Conservation (phyloP, 2,329 filamentous ascomycete genomes). For the Fusarium compactum region DNA sequence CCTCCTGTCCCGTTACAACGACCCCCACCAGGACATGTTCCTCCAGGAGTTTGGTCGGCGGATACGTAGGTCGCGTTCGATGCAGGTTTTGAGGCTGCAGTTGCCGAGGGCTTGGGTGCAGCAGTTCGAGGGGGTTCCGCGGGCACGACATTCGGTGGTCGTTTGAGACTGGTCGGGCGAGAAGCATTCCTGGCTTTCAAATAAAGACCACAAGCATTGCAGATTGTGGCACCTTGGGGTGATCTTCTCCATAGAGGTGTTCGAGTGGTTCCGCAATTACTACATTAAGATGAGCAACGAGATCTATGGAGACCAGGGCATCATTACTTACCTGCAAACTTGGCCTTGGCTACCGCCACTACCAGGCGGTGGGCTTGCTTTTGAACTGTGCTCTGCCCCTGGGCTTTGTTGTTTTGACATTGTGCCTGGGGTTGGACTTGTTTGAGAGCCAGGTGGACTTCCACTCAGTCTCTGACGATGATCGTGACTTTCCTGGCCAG, state of each 20-base stretch:
- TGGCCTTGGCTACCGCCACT: constrained; percentile 58
- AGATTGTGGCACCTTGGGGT: constrained; percentile 92
- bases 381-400: constrained; percentile 40
- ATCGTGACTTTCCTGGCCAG: constrained; percentile 40
- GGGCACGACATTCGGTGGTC: constrained; percentile 68
- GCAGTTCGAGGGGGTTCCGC: constrained; percentile 58
- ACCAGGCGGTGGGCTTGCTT: constrained; percentile 37
- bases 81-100: constrained; percentile 56
- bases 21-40: constrained; percentile 95
- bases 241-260: constrained; percentile 96
- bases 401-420: constrained; percentile 50
- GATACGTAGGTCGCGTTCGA: constrained; percentile 77
- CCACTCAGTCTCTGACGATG: constrained; percentile 41
- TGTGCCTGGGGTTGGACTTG: constrained; percentile 43
- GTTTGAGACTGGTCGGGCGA: constrained; percentile 90
- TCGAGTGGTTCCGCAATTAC: constrained; percentile 93
- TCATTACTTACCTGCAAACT: constrained; percentile 73
- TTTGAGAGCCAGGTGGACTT: constrained; percentile 45
- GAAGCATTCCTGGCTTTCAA: constrained; percentile 92
- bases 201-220: constrained; percentile 97
- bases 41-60: constrained; percentile 78
- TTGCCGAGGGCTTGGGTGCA: constrained; percentile 54
- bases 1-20: constrained; percentile 97
- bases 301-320: neutral
- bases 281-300: constrained; percentile 53